These are phyloP conservation scores for Zasmidium citrigriseum DNA, from an alignment of 2,329 filamentous ascomycete genomes.

Conservation along the genomic window DNA sequence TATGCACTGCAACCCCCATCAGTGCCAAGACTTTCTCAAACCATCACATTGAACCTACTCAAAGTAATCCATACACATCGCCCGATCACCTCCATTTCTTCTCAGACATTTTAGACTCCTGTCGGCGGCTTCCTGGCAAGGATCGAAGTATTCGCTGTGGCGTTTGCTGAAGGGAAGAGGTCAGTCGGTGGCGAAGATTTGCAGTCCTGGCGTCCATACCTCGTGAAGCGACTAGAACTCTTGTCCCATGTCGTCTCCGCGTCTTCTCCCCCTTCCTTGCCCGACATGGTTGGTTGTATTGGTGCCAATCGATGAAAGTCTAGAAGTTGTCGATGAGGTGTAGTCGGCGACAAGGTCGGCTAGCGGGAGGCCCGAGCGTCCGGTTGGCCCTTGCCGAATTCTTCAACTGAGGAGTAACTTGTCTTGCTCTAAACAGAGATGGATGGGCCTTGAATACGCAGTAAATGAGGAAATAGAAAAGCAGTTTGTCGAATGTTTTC, in stretches of 20 bases:
- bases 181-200: background rate
- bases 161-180: slow-evolving; percentile 64
- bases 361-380: background rate
- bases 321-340: background rate
- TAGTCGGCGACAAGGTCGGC: background rate
- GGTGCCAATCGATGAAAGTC: background rate
- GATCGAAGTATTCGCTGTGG: slow-evolving; percentile 88
- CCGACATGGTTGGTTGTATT: background rate
- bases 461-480: no score
- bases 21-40: background rate
- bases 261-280: slow-evolving; percentile 6
- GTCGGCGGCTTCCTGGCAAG: slow-evolving; percentile 88
- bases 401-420: no score
- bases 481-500: no score
- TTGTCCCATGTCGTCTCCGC: slow-evolving; percentile 34
- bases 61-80: slow-evolving; percentile 95
- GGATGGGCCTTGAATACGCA: no score
- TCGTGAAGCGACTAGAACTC: slow-evolving; percentile 42
- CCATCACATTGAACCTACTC: slow-evolving; percentile 61
- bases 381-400: no score
- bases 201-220: slow-evolving; percentile 30
- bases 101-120: slow-evolving; percentile 85
- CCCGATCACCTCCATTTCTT: slow-evolving; percentile 80
- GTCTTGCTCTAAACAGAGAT: no score
- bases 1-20: slow-evolving; percentile 67